Evolutionary conservation across 352 stramenopile genomes (phyloP), one percentile per base, ranked within the genome.

Genomic region (Phytophthora uliginosa): DNA sequence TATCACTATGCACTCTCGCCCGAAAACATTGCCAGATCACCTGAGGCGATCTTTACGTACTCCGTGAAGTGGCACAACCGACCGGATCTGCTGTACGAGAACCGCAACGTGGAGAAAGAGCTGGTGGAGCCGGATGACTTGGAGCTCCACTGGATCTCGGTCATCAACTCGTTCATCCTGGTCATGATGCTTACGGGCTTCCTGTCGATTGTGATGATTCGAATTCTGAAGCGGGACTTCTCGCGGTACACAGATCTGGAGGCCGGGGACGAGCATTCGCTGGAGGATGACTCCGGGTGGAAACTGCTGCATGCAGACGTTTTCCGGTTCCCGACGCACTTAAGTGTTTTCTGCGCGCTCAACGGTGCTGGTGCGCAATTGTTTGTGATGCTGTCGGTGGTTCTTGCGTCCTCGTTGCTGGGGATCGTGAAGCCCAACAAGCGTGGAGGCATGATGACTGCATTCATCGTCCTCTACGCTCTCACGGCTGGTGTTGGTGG

Each of bases 101-200:
- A 98, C 62, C 88, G 97, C 52, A 98, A 98, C 73, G 65, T 92
- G 74, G 48, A 72, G 31, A 85, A 95, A 89, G 80, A 84, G 38
- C 66, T 74, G 15, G 69, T 81, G 52, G 56, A 78, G 34, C 54
- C 61, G 3, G 83, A 93, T 63, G 84, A 93, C 63, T 72, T 94
- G 28, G 85, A 97, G 81, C 98, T 99, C 67, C 98, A 99, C 82
- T 99, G 98, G 98, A 92, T 99, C 51, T 98, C 93, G 18, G 99
- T 99, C 76, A 98, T 99, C 82, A 99, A 99, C 77, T 98, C 95
- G 66, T 98, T 99, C 69, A 97, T 99, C 33, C 83, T 99, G 42
- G 98, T 99, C 9, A 90, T 99, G 70, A 91, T 99, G 59, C 88
- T 99, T n/a, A 98, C 94, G 10, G 92, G 89, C 3, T 99, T 99